These are phyloP conservation scores for Colletotrichum cuscutae DNA, from an alignment of 2,329 filamentous ascomycete species.

Conservation along the genomic window DNA sequence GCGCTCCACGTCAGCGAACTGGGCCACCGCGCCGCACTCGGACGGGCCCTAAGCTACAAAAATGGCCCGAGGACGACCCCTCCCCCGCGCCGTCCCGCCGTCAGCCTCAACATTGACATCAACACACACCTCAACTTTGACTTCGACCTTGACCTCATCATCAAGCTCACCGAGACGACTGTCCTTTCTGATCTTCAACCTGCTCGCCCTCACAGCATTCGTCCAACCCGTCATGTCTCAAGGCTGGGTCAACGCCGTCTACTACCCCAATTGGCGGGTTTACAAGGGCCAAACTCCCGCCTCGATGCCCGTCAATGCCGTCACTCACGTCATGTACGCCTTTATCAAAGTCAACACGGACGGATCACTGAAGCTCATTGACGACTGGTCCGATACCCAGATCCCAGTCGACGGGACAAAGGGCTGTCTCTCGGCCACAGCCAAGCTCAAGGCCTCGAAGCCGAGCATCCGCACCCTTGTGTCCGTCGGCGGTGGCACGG, in stretches of 20 bases:
- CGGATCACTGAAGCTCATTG: slow-evolving; percentile 51
- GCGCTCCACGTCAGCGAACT: slow-evolving; percentile 19
- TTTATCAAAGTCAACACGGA: slow-evolving; percentile 55
- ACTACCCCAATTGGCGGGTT: slow-evolving; percentile 74
- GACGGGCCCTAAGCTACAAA: slow-evolving; percentile 1
- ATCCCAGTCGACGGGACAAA: slow-evolving; percentile 68
- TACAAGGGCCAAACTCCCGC: slow-evolving; percentile 71
- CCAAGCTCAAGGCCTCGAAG: slow-evolving; percentile 66
- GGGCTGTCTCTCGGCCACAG: slow-evolving; percentile 70
- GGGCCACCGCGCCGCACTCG: slow-evolving; percentile 6
- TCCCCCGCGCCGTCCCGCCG: slow-evolving; percentile 9
- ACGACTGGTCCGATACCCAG: slow-evolving; percentile 71
- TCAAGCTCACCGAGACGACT: background rate
- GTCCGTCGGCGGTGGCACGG: slow-evolving; percentile 73
- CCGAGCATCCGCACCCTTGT: slow-evolving; percentile 68
- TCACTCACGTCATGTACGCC: slow-evolving; percentile 74
- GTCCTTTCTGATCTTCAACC: background rate
- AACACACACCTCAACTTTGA: background rate
- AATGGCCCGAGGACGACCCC: background rate
- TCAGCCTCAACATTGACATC: background rate
- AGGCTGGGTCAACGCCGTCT: slow-evolving; percentile 54
- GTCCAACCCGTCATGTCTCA: slow-evolving; percentile 28
- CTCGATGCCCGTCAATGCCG: slow-evolving; percentile 62
- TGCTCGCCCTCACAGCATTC: background rate
- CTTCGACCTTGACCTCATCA: background rate